Percentiles rank a stretch among this genome's conserved stretches.
Evolutionary conservation across 176 grass and related monocot genomes (phyloP).

Genomic region (Themeda triandra): DNA sequence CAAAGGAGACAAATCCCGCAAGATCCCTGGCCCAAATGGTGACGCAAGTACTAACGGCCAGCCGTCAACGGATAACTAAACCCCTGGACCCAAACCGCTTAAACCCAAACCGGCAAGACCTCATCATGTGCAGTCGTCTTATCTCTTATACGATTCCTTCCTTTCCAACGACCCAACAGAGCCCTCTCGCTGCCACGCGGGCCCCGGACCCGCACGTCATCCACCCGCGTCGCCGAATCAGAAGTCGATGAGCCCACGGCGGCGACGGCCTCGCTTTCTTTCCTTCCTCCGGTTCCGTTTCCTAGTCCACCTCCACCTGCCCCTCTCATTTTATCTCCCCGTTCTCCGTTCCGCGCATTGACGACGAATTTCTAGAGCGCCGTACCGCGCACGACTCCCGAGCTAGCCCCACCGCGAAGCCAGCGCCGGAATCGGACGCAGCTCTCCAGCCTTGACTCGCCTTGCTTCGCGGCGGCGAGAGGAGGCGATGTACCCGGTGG

Average conservation of each 20-base stretch:
- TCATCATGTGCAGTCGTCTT: background rate
- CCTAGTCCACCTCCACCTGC: conserved; percentile 15
- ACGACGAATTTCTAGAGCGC: conserved; percentile 38
- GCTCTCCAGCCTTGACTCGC: background rate
- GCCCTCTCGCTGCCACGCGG: background rate
- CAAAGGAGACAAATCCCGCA: conserved; percentile 24
- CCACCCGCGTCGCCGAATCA: accelerated
- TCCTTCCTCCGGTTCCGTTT: background rate
- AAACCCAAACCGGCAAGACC: conserved; percentile 25
- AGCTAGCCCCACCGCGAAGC: background rate
- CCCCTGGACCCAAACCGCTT: conserved; percentile 21
- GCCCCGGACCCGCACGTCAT: background rate
- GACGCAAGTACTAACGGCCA: conserved; percentile 29
- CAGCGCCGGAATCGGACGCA: background rate
- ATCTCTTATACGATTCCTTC: background rate
- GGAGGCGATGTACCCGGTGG: conserved; percentile 33
- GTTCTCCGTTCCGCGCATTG: background rate
- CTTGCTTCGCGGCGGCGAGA: background rate
- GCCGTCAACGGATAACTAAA: conserved; percentile 37
- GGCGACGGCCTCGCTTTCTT: background rate
- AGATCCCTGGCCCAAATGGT: background rate
- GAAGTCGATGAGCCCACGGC: background rate
- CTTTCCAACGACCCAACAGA: background rate
- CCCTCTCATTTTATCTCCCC: background rate
- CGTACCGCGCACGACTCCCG: conserved; percentile 29